Percentiles rank a stretch among this genome's conserved stretches.
These are phyloP conservation scores for Hawksworthiomyces lignivorus DNA, from an alignment of 2,329 filamentous ascomycete genomes.

Conservation along the genomic window DNA sequence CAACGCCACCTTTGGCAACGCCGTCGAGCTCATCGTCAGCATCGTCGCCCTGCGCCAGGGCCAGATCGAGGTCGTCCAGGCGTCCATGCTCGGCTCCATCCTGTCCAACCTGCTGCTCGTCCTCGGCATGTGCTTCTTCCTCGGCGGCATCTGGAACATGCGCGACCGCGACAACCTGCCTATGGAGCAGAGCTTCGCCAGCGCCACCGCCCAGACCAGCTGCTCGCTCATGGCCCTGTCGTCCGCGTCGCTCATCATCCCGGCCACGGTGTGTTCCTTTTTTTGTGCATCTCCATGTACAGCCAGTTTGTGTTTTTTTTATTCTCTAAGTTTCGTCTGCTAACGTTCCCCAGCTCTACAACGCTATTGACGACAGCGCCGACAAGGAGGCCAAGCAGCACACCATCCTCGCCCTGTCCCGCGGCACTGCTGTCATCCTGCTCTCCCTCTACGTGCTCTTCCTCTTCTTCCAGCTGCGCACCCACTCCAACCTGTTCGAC, in stretches of 20 bases:
- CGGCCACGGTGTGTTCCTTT: conserved; percentile 50
- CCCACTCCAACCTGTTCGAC: conserved; percentile 67
- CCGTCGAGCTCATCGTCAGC: conserved; percentile 75
- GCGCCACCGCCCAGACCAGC: conserved; percentile 69
- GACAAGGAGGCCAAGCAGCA: conserved; percentile 33
- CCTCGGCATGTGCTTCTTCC: conserved; percentile 80
- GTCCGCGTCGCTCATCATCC: conserved; percentile 71
- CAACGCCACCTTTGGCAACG: conserved; percentile 74
- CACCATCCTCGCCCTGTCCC: conserved; percentile 64
- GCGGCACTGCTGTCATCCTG: conserved; percentile 68
- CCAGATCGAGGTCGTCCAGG: conserved; percentile 86
- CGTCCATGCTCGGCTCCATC: conserved; percentile 85
- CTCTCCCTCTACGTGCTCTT: conserved; percentile 69
- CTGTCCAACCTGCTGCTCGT: conserved; percentile 84
- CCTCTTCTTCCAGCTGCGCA: conserved; percentile 69
- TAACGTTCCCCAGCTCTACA: conserved; percentile 46
- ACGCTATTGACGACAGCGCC: conserved; percentile 45
- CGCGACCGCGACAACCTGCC: conserved; percentile 47
- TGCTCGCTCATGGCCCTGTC: conserved; percentile 68
- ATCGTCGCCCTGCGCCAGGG: conserved; percentile 79
- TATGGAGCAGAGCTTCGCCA: conserved; percentile 64
- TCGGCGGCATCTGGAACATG: conserved; percentile 61
- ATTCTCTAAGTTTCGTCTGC: background rate
- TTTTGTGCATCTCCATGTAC: background rate
- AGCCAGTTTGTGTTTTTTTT: conserved; percentile 4